Evolutionary conservation across 129 eudicot species (phyloP), one percentile per base, ranked within the genome.

Genomic region (Escallonia herrerae): DNA sequence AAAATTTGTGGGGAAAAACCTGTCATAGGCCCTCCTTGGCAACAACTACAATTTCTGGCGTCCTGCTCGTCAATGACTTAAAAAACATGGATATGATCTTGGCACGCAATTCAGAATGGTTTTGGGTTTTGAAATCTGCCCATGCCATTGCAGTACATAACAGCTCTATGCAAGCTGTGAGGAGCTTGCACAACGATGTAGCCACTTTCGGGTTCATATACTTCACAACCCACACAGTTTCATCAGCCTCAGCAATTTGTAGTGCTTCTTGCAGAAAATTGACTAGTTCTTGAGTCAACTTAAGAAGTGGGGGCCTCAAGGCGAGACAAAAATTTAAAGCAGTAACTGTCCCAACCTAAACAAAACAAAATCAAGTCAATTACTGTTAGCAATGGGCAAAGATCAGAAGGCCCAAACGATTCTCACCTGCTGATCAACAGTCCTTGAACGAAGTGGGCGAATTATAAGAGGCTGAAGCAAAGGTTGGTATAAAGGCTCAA

Each of bases 141-240:
- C 99, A 94, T 11, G 99, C 93, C 99, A 94, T 94, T 68, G 99
- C 96, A 68, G 96, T 94, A 64, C 99, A 94, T 15, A 94, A 74
- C 60, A 94, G 84, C 72, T 94, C 99, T 70, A 94, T 94, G 81
- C 96, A 94, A 80, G 95, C 84, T 37, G 99, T 94, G 55, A 95
- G 89, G 57, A 94, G 96, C 59, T 89, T 94, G 71, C 84, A 86
- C 79, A 94, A 84, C 43, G 99, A 89, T 62, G 87, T 80, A 48
- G 86, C 91, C 58, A 86, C 83, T 74, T 86, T 94, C n/a, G 99
- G 96, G 70, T 89, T 94, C 91, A 94, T 80, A 83, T 66, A 86
- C 74, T 89, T 94, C 62, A 84, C 93, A 63, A 68, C 91, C 98
- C 98, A 93, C 68, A 83, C 90, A 51, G 87, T 73, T 78, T 94